Evolutionary conservation across 1,139 yeast species (phyloP).

Genomic region (Debaryomyces sp.): DNA sequence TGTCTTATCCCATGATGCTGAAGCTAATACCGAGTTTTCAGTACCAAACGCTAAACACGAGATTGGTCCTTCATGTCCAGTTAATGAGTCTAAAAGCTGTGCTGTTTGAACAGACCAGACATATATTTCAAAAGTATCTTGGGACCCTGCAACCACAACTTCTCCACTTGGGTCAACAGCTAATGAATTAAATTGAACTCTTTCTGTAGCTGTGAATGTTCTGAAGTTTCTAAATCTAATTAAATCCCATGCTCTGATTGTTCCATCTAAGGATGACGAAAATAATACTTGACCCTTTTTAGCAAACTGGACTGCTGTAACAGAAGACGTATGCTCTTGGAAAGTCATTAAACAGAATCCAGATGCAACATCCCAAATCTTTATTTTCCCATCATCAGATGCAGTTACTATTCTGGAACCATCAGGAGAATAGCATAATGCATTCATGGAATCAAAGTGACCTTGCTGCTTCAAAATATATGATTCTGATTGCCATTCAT

Average conservation of each 20-base stretch:
- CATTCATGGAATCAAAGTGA: constrained; percentile 88
- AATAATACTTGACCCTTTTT: constrained; percentile 87
- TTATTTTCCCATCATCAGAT: constrained; percentile 94
- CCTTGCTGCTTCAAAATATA: constrained; percentile 96
- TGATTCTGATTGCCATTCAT: constrained; percentile 99
- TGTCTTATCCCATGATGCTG: constrained; percentile 97
- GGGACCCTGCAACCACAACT: constrained; percentile 92
- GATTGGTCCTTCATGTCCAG: constrained; percentile 97
- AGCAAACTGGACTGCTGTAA: constrained; percentile 86
- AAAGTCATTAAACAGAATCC: constrained; percentile 94
- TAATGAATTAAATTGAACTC: constrained; percentile 83
- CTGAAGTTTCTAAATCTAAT: constrained; percentile 91
- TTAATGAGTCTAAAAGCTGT: constrained; percentile 79
- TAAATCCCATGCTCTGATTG: constrained; percentile 96
- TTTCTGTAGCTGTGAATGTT: constrained; percentile 86
- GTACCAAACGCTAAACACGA: constrained; percentile 84
- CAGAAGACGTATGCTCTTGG: constrained; percentile 87
- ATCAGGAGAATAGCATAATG: constrained; percentile 89
- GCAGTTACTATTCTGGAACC: constrained; percentile 93
- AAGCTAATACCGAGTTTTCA: constrained; percentile 78
- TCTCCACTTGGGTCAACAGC: constrained; percentile 99
- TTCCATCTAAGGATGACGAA: constrained; percentile 92
- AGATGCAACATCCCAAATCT: constrained; percentile 92
- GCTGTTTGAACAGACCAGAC: constrained; percentile 98
- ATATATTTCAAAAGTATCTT: constrained; percentile 86